Base-by-base conservation (phyloP, 768 basidiomycete species). In the Lentinula sp. region DNA sequence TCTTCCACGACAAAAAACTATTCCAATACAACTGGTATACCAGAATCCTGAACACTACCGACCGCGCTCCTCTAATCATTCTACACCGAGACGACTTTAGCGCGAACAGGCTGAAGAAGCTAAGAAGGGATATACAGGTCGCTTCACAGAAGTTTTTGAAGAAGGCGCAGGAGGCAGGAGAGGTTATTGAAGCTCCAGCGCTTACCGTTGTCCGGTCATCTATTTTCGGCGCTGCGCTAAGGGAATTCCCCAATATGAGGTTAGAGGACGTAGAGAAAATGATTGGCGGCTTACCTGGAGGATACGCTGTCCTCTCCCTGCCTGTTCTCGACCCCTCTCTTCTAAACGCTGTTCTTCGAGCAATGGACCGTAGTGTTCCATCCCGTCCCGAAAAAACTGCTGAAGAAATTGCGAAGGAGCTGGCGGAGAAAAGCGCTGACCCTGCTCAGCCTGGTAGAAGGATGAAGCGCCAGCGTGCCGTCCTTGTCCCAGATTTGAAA, bases 1-100 rank as follows among this genome's bases (percentile, higher is more conserved):
- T 83, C 62, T 95, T 93, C 71, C 81, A 81, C 55, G 56, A 85
- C 69, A 88, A 90, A 71, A 97, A 95, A 72, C 79, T 85, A 1
- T 87, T 84, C 73, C 86, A 93, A 71, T 92, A 87, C 76, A 81
- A 85, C 75, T 86, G 88, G 74, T 94, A 94, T 79, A 77, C 81
- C 60, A 81, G 80, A 67, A 83, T 96, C 64, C 81, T 96, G 68
- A 73, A 82, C 61, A 74, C 78, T 57, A 82, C 81, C 70, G 66
- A 73, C 23, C 66, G 73, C 18, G 72, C 77, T 41, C 87, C 93
- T 36, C 75, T 94, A 70, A 76, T 97, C 64, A 81, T 96, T 74
- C 84, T 96, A 62, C 81, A 85, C 56, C 92, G 93, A 71, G 78
- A 82, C 63, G 87, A 91, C 64, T 90, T 95, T 69, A 77, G 84